A percentile compares a stretch with the other conserved stretches of the same genome.
phyloP scores from a whole-genome alignment of 2,329 filamentous ascomycete genomes.

The Trichophyton benhamiae region DNA sequence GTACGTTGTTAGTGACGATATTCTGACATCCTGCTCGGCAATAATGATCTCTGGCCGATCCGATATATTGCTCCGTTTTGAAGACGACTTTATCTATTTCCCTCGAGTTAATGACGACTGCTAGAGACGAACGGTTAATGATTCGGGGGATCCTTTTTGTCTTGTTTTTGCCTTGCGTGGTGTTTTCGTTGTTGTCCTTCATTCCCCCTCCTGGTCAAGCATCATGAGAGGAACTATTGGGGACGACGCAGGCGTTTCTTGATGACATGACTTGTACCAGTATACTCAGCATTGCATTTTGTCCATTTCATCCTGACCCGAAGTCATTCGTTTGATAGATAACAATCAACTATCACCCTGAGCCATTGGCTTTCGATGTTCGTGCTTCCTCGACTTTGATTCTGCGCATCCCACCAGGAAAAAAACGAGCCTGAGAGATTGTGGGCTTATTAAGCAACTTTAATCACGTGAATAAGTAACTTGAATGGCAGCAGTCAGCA shows the following conservation, averaged over 20 bases:
- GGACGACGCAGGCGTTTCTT: slow-evolving; percentile 15
- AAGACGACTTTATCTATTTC: not conserved
- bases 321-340: not conserved
- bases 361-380: too few relatives aligned
- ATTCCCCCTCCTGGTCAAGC: slow-evolving; percentile 9
- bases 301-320: not conserved
- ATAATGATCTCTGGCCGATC: not conserved
- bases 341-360: not conserved
- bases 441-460: not conserved
- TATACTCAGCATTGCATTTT: slow-evolving; percentile 3
- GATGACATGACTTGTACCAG: slow-evolving; percentile 21
- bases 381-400: not conserved
- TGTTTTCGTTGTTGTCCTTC: not conserved
- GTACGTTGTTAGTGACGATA: not conserved
- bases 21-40: not conserved
- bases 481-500: too few relatives aligned
- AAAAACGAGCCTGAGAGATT: not conserved
- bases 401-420: not conserved
- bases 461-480: too few relatives aligned
- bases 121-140: not conserved
- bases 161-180: not conserved
- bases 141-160: not conserved
- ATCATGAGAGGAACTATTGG: slow-evolving; percentile 19
- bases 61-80: not conserved
- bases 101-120: not conserved